Conservation (phyloP, 495 filamentous ascomycete species). For the Cairneyella variabilis region DNA sequence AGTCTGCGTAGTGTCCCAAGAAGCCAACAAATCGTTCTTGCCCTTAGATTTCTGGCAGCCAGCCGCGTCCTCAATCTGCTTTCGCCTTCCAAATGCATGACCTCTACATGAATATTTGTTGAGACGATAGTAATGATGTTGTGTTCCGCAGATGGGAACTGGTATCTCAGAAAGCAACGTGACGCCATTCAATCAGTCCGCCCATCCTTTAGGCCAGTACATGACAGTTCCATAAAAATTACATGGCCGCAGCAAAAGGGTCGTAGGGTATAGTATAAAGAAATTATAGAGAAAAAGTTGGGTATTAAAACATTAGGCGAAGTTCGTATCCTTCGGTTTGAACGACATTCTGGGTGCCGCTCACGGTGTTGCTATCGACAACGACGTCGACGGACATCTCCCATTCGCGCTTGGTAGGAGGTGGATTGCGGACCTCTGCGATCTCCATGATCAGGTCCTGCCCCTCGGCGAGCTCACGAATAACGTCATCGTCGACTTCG, state of each 20-base stretch:
- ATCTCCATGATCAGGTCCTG: constrained; percentile 75
- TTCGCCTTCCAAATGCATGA: constrained; percentile 13
- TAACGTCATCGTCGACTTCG: constrained; percentile 85
- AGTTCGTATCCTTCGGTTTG: constrained; percentile 40
- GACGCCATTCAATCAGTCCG: constrained; percentile 19
- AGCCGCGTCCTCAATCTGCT: background rate
- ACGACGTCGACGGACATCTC: constrained; percentile 45
- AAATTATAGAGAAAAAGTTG: constrained; percentile 10
- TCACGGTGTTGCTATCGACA: constrained; percentile 34
- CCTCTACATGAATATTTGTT: constrained; percentile 9
- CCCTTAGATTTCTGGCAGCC: too few relatives aligned
- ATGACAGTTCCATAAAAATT: constrained; percentile 21
- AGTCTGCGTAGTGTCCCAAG: too few relatives aligned
- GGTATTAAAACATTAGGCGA: constrained; percentile 42
- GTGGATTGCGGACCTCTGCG: constrained; percentile 32
- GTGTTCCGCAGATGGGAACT: constrained; percentile 19
- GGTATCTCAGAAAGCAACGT: constrained; percentile 24
- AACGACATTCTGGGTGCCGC: constrained; percentile 32
- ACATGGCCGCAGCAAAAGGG: constrained; percentile 21
- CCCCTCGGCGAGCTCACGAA: constrained; percentile 81
- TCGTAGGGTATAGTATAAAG: constrained; percentile 19
- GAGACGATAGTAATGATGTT: constrained; percentile 1
- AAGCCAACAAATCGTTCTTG: too few relatives aligned
- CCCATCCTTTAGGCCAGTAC: constrained; percentile 11
- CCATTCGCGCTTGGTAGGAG: constrained; percentile 46